phyloP scores from a whole-genome alignment of 1,139 yeast species.

The Nakaseomyces delphensis region DNA sequence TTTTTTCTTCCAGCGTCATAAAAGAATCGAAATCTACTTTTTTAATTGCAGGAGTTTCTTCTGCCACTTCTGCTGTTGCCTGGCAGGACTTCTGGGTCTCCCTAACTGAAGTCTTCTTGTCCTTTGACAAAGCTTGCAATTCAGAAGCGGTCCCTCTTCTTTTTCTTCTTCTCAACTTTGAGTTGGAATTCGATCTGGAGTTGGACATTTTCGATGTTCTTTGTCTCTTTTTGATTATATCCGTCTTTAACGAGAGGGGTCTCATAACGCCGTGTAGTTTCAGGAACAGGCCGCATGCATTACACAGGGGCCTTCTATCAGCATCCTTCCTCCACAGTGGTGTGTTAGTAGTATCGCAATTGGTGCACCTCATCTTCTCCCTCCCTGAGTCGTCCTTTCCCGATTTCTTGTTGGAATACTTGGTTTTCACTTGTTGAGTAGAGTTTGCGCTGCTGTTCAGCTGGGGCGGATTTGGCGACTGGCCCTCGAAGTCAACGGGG shows the following conservation, averaged over 20 bases:
- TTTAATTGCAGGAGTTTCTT: neutral
- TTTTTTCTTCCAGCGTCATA: neutral
- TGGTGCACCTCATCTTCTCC: constrained; percentile 46
- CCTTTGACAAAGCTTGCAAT: neutral
- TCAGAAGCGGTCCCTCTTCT: constrained; percentile 5
- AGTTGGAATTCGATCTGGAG: neutral
- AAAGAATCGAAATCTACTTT: neutral
- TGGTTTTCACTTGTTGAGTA: neutral
- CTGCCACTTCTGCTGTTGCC: neutral
- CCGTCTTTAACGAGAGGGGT: constrained; percentile 83
- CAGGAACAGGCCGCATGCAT: constrained; percentile 88
- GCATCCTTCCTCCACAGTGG: constrained; percentile 95
- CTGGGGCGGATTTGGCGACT: no score
- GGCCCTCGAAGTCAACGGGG: neutral
- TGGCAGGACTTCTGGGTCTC: no score
- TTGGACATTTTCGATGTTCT: constrained; percentile 20
- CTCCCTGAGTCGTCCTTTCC: neutral
- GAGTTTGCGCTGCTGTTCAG: neutral
- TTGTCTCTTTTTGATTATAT: constrained; percentile 76
- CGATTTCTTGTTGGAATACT: neutral
- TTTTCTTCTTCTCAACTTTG: neutral
- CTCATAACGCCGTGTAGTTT: constrained; percentile 91
- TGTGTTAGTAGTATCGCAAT: constrained; percentile 87
- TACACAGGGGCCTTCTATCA: constrained; percentile 85
- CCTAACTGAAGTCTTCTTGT: neutral